Base-by-base conservation (phyloP, 495 filamentous ascomycete species). In the Collariella sp. region DNA sequence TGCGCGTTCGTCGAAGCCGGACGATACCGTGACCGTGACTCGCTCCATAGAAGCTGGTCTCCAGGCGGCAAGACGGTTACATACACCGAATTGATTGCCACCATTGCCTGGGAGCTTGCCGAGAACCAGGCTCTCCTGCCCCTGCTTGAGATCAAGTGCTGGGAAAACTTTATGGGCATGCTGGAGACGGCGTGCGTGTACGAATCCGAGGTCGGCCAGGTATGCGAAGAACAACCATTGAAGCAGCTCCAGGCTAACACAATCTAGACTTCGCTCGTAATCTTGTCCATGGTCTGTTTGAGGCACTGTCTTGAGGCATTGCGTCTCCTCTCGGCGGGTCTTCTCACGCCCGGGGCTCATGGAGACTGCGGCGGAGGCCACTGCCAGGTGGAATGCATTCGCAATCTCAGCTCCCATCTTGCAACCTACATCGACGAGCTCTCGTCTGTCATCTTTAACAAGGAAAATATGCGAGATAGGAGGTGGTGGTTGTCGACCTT, bases 61-160 rank as follows among this genome's bases (percentile, higher is more conserved):
- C 24, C 58, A 11, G 58, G 62, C 11, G 59, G 59, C 16, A 58
- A 51, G 13, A 52, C 57, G 3, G 42, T 64, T 5, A 57, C 57
- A 6, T 68, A 67, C 43, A 48, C 62, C 7, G 66, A 68, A 45
- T 42, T 68, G n/a, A 61, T 62, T 16, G 68, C 69, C 39, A 65
- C 63, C 43, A 68, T 64, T 47, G 55, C 62, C n/a, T 69, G 67
- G 70, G 67, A 71, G 65, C 61, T 72, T 58, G 56, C 70, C 42
- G 50, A 69, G 54, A 67, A 67, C 34, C 52, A 59, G 13, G 20
- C 24, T 2, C 20, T 60, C 1, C 15, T 65, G 36, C 41, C 50
- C 3, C 33, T 62, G n/a, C 58, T 67, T 2, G 65, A 67, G 39
- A 60, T 67, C 29, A 57, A 35, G 22, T 62, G 53, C 0, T 65